Conservation (phyloP, 495 filamentous ascomycete genomes). For the Annulohypoxylon stygium region DNA sequence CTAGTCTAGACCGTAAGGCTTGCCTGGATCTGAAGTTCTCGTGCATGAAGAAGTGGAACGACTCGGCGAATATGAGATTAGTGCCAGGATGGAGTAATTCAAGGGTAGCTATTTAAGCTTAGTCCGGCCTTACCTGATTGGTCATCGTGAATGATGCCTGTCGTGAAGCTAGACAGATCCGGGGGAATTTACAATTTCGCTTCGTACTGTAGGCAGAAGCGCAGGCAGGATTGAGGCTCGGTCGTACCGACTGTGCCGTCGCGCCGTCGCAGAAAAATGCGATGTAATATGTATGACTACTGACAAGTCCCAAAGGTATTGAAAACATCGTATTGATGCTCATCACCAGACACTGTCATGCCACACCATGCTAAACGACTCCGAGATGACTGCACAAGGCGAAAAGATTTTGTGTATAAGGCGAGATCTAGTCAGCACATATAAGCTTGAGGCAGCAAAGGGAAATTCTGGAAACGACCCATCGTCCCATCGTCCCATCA, state of each 20-base stretch:
- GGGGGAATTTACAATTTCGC: constrained; percentile 3
- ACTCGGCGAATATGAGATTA: constrained; percentile 38
- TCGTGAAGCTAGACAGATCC: constrained; percentile 17
- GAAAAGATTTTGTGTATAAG: no score
- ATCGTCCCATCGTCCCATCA: no score
- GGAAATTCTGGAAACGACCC: no score
- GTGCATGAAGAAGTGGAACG: constrained; percentile 32
- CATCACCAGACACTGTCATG: not conserved
- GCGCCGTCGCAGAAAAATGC: not conserved
- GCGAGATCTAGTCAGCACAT: not conserved
- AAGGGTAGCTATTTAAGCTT: constrained; percentile 26
- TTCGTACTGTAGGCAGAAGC: constrained; percentile 24
- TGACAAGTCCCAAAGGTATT: not conserved
- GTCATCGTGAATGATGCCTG: constrained; percentile 26
- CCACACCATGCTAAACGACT: not conserved
- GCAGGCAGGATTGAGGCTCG: constrained; percentile 28
- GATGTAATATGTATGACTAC: not conserved
- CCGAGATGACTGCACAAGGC: not conserved
- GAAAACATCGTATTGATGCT: not conserved
- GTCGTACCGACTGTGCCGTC: constrained; percentile 1
- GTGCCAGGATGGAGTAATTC: not conserved
- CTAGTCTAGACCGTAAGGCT: constrained; percentile 26
- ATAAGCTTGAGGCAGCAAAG: not conserved
- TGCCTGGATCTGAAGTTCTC: constrained; percentile 4
- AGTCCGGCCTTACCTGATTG: constrained; percentile 27